A percentile compares a stretch with the other conserved stretches of the same genome.
phyloP scores from a whole-genome alignment of 768 basidiomycete genomes.

The Cystofilobasidium capitatum region DNA sequence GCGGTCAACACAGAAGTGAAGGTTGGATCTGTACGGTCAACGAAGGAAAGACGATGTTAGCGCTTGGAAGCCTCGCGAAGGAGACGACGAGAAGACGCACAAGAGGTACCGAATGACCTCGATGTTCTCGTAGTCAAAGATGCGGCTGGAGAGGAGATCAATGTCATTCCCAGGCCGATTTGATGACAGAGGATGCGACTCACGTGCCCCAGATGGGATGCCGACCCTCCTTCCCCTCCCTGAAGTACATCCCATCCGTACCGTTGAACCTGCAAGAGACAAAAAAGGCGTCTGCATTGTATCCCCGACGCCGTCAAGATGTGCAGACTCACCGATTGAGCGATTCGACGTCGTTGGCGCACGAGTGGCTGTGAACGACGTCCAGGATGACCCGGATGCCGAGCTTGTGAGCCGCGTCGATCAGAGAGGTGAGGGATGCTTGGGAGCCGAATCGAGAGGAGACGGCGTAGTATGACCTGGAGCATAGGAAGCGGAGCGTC shows the following conservation, averaged over 20 bases:
- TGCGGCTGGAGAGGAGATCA: constrained; percentile 1
- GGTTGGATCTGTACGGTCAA: constrained; percentile 19
- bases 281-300: background rate
- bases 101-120: constrained; percentile 24
- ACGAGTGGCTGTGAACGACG: constrained; percentile 26
- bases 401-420: constrained; percentile 19
- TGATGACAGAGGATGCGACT: background rate
- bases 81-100: background rate
- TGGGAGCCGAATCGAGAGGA: constrained; percentile 23
- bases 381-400: constrained; percentile 25
- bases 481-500: background rate
- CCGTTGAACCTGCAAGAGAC: constrained; percentile 22
- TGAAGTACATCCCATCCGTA: constrained; percentile 17
- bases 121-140: constrained; percentile 21
- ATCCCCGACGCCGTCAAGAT: background rate
- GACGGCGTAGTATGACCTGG: constrained; percentile 19
- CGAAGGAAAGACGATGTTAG: background rate
- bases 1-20: constrained; percentile 25
- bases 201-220: constrained; percentile 28
- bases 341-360: constrained; percentile 17
- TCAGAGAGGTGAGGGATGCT: constrained; percentile 15
- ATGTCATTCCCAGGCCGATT: background rate
- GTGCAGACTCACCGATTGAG: constrained; percentile 10
- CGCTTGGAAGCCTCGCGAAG: background rate
- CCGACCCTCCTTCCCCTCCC: background rate